Percentiles rank a stretch among this genome's conserved stretches.
Evolutionary conservation across 169 alveolate species (phyloP).

Genomic region (Fabrea salina): DNA sequence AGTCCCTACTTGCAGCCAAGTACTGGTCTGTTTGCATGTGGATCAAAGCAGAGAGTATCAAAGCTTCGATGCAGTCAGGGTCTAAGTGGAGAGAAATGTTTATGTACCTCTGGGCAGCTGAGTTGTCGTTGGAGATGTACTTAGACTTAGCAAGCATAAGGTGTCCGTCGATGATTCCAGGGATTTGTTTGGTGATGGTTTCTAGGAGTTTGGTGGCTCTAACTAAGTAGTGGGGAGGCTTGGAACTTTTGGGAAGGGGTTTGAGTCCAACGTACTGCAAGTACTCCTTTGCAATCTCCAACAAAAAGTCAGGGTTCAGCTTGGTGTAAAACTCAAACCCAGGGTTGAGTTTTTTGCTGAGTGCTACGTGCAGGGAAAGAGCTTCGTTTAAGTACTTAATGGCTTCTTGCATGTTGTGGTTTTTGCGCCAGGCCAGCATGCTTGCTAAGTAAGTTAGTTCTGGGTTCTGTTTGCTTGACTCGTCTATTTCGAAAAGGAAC

Average conservation of each 20-base stretch:
- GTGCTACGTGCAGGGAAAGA: constrained; percentile 69
- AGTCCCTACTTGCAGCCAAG: constrained; percentile 74
- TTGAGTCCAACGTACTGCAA: constrained; percentile 67
- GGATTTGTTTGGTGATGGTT: constrained; percentile 79
- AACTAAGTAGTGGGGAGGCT: constrained; percentile 58
- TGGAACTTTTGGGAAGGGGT: constrained; percentile 60
- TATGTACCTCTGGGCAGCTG: constrained; percentile 62
- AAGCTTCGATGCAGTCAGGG: constrained; percentile 79
- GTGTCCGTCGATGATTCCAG: constrained; percentile 82
- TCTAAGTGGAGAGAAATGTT: constrained; percentile 67
- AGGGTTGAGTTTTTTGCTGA: constrained; percentile 67
- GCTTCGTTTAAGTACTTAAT: constrained; percentile 68
- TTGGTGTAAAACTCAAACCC: constrained; percentile 82
- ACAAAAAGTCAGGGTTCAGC: constrained; percentile 84
- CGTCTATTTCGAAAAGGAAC: constrained; percentile 66
- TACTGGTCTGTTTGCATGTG: constrained; percentile 66
- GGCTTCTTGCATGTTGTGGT: constrained; percentile 62
- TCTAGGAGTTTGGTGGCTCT: constrained; percentile 81
- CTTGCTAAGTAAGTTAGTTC: constrained; percentile 69
- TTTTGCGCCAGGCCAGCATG: constrained; percentile 56
- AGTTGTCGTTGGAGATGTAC: constrained; percentile 58
- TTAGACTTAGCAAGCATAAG: constrained; percentile 72
- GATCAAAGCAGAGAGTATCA: constrained; percentile 72
- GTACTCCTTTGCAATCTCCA: constrained; percentile 75
- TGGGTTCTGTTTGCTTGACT: constrained; percentile 55